Percentiles rank a stretch among this genome's conserved stretches.
Evolutionary conservation across 2,329 filamentous ascomycete genomes (phyloP).

Genomic region (Monosporascus sp.): DNA sequence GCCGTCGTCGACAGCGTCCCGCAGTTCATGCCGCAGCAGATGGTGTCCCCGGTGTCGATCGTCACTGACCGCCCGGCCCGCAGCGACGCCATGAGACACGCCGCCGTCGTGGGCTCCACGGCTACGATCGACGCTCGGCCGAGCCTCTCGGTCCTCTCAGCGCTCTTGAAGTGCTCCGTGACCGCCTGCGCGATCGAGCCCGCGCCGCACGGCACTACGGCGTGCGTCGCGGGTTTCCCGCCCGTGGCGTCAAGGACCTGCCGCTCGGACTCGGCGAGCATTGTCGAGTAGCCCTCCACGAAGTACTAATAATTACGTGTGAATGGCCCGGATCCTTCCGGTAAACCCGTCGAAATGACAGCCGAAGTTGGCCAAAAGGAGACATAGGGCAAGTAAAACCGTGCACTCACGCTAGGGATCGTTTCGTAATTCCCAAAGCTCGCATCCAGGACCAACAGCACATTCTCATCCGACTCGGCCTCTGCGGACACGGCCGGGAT

Average conservation of each 20-base stretch:
- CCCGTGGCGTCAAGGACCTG: slow-evolving; percentile 45
- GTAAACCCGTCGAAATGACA: not conserved
- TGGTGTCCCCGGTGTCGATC: slow-evolving; percentile 54
- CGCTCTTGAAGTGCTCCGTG: slow-evolving; percentile 54
- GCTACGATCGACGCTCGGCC: slow-evolving; percentile 45
- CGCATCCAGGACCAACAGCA: slow-evolving; percentile 63
- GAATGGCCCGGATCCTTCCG: not conserved
- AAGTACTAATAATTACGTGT: slow-evolving; percentile 49
- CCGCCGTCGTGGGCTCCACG: slow-evolving; percentile 65
- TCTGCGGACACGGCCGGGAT: slow-evolving; percentile 44
- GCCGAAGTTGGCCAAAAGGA: slow-evolving; percentile 2
- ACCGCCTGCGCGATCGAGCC: slow-evolving; percentile 70
- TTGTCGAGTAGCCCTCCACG: slow-evolving; percentile 71
- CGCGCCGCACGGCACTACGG: slow-evolving; percentile 65
- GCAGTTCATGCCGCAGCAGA: slow-evolving; percentile 72
- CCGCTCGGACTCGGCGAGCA: slow-evolving; percentile 62
- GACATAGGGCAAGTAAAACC: not conserved
- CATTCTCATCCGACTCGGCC: slow-evolving; percentile 31
- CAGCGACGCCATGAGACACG: slow-evolving; percentile 52
- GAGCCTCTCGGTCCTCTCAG: not conserved
- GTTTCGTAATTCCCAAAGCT: slow-evolving; percentile 61
- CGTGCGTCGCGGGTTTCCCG: slow-evolving; percentile 37
- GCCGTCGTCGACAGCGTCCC: slow-evolving; percentile 62
- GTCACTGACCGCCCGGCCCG: slow-evolving; percentile 40
- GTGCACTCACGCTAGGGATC: slow-evolving; percentile 48